A percentile compares a stretch with the other conserved stretches of the same genome.
phyloP scores from a whole-genome alignment of 345 rosid species.

The Carallia brachiata region DNA sequence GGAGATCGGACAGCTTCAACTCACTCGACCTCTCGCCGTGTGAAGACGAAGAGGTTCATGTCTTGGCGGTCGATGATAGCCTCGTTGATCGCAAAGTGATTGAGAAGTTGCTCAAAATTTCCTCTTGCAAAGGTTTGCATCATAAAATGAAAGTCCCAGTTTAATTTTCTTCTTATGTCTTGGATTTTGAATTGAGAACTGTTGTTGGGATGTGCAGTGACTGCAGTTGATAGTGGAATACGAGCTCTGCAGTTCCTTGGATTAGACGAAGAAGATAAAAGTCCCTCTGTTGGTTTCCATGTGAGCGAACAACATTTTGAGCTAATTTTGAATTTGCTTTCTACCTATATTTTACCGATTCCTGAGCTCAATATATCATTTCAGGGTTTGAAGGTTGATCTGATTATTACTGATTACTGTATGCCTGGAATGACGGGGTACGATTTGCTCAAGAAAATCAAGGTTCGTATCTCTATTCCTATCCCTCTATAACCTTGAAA shows the following conservation, averaged over 20 bases:
- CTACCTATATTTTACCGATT: conserved; percentile 6
- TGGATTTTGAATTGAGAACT: not conserved
- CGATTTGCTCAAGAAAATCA: conserved; percentile 74
- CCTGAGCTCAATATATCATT: not conserved
- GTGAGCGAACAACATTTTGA: conserved; percentile 31
- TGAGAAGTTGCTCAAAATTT: conserved; percentile 47
- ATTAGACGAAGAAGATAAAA: conserved; percentile 57
- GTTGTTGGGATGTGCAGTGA: conserved; percentile 43
- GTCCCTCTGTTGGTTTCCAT: conserved; percentile 32
- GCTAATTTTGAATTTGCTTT: not conserved
- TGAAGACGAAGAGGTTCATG: conserved; percentile 18
- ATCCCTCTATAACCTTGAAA: not conserved
- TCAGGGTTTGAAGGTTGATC: conserved; percentile 62
- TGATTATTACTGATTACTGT: conserved; percentile 84
- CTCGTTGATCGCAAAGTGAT: conserved; percentile 34
- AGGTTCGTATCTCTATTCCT: conserved; percentile 34
- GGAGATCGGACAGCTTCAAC: conserved; percentile 42
- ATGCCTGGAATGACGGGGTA: conserved; percentile 97
- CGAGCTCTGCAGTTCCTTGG: conserved; percentile 87
- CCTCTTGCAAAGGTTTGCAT: conserved; percentile 65
- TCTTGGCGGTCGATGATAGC: conserved; percentile 36
- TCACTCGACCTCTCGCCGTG: conserved; percentile 37
- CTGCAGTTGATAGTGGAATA: conserved; percentile 84
- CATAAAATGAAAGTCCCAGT: not conserved
- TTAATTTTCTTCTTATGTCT: not conserved